Percentiles rank a stretch among this genome's conserved stretches.
These are phyloP conservation scores for Nigrospora oryzae DNA, from an alignment of 2,329 filamentous ascomycete species.

Conservation along the genomic window DNA sequence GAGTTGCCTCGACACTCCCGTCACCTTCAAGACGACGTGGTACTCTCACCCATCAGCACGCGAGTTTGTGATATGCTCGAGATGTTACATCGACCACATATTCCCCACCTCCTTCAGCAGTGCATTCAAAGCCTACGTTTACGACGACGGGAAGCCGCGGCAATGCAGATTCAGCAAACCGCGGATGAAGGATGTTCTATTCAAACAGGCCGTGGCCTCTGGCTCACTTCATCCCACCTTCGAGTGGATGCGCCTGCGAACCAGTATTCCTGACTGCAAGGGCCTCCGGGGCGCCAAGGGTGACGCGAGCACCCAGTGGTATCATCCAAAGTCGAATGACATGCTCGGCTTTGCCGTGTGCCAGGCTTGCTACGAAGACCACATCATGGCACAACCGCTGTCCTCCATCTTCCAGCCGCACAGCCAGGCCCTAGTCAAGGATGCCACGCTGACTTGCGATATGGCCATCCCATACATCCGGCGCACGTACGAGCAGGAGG, in stretches of 20 bases:
- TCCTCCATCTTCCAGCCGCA: conserved; percentile 2
- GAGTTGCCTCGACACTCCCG: conserved; percentile 19
- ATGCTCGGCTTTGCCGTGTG: conserved; percentile 11
- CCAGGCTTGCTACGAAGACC: conserved; percentile 14
- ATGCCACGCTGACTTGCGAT: conserved; percentile 19
- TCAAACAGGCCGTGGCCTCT: conserved; percentile 18
- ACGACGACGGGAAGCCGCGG: conserved; percentile 13
- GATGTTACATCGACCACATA: conserved; percentile 30
- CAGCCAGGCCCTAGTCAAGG: neutral
- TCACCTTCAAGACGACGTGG: conserved; percentile 25
- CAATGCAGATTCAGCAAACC: conserved; percentile 21
- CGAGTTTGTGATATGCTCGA: conserved; percentile 28
- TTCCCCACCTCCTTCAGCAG: conserved; percentile 16
- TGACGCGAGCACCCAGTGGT: conserved; percentile 9
- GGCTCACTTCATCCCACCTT: conserved; percentile 15
- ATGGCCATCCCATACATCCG: conserved; percentile 19
- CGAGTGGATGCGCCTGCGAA: conserved; percentile 18
- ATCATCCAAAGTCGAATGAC: conserved; percentile 4
- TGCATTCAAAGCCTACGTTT: conserved; percentile 16
- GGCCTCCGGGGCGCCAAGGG: conserved; percentile 10
- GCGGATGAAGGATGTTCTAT: conserved; percentile 23
- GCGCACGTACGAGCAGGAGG: conserved; percentile 17
- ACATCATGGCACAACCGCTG: conserved; percentile 2
- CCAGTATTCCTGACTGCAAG: conserved; percentile 10
- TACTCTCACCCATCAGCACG: conserved; percentile 24